A percentile compares a stretch with the other conserved stretches of the same genome.
Conservation (phyloP, 1,139 yeast genomes). For the Hyphopichia fennica region DNA sequence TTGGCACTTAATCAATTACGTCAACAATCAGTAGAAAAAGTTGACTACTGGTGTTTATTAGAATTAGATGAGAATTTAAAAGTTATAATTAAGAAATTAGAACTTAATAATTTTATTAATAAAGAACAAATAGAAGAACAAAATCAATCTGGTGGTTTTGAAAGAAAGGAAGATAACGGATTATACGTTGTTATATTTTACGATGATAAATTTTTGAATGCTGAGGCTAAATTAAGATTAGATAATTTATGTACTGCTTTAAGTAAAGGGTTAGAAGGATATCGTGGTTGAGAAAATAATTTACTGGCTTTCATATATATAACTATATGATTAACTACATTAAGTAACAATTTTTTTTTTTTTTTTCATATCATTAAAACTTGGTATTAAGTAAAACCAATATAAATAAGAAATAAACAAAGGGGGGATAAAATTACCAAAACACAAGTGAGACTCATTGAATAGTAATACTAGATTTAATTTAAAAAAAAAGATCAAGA, state of each 20-base stretch:
- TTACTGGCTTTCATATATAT: slow-evolving; percentile 12
- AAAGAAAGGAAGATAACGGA: slow-evolving; percentile 7
- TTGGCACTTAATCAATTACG: slow-evolving; percentile 39
- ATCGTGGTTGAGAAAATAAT: not conserved
- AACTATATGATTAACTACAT: not conserved
- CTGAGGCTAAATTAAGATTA: slow-evolving; percentile 44
- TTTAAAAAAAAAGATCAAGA: not conserved
- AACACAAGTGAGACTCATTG: slow-evolving; percentile 1
- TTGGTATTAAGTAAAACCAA: slow-evolving; percentile 10
- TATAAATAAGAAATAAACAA: too few relatives aligned
- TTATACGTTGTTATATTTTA: slow-evolving; percentile 35
- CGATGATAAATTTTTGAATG: slow-evolving; percentile 32
- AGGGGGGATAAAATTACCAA: slow-evolving; percentile 5
- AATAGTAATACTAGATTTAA: not conserved
- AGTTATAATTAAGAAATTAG: slow-evolving; percentile 27
- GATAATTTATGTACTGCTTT: slow-evolving; percentile 35
- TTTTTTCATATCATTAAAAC: too few relatives aligned
- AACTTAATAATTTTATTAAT: not conserved
- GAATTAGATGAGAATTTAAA: slow-evolving; percentile 31
- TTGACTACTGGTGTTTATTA: slow-evolving; percentile 26
- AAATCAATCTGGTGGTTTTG: slow-evolving; percentile 2
- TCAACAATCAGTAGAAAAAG: slow-evolving; percentile 13
- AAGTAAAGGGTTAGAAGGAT: slow-evolving; percentile 34
- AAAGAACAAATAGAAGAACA: not conserved
- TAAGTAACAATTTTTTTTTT: too few relatives aligned